Evolutionary conservation across 306 rosid genomes (phyloP).

Genomic region (Hippophae rhamnoides): DNA sequence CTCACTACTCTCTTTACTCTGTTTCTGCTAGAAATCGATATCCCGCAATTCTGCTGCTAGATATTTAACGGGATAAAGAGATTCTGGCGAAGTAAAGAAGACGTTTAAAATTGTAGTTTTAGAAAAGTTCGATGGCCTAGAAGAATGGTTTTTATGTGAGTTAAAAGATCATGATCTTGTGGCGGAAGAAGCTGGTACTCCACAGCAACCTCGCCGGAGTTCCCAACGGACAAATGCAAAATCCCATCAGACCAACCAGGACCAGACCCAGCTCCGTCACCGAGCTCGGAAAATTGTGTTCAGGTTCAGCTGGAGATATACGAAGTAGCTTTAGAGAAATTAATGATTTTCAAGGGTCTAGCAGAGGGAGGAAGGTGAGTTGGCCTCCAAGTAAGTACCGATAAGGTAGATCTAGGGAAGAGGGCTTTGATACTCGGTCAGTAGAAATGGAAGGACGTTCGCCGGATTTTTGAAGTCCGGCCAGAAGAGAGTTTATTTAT

Average conservation of each 20-base stretch:
- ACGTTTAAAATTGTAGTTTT: no score
- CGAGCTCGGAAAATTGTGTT: no score
- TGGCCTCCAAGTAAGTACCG: not conserved
- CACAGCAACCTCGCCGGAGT: conserved; percentile 92
- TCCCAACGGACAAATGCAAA: conserved; percentile 70
- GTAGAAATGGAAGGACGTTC: not conserved
- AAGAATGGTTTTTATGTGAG: not conserved
- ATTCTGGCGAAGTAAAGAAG: no score
- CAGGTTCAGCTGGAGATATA: no score
- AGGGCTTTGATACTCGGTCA: not conserved
- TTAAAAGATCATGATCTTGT: conserved; percentile 91
- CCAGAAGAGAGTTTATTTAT: conserved; percentile 1
- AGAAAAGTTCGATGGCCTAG: no score
- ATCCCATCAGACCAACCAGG: conserved; percentile 75
- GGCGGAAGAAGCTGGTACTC: conserved; percentile 99
- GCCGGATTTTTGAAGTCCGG: conserved; percentile 26
- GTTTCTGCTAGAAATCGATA: no score
- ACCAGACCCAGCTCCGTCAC: conserved; percentile 31
- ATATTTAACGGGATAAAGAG: no score
- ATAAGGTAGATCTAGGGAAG: not conserved
- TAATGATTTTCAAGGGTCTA: no score
- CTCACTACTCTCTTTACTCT: no score
- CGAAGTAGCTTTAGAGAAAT: no score
- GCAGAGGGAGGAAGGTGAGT: not conserved
- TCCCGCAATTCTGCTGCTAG: no score